Evolutionary conservation across 371 early-diverging fungal species (phyloP).

Genomic region (Haplosporangium sp.): DNA sequence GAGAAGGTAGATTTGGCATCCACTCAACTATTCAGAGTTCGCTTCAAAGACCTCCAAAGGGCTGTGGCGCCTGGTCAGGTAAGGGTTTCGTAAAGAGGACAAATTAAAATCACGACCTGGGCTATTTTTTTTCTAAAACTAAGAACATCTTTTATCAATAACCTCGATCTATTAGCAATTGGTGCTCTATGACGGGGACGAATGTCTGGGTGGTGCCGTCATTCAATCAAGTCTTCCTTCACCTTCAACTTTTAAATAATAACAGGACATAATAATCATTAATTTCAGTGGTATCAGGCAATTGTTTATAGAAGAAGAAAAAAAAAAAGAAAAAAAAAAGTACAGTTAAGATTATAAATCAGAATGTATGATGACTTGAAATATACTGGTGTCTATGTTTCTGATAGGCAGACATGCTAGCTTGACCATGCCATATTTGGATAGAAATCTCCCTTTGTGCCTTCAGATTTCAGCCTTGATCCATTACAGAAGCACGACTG

Average conservation of each 20-base stretch:
- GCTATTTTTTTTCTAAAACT: not conserved
- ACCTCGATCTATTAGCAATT: conserved; percentile 56
- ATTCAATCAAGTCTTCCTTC: conserved; percentile 44
- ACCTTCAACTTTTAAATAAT: not conserved
- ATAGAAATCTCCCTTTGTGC: not conserved
- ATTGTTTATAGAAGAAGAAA: not conserved
- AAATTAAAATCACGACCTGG: too few relatives aligned
- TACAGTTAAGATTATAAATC: not conserved
- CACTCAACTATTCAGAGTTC: conserved; percentile 38
- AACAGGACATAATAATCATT: not conserved
- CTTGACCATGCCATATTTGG: conserved; percentile 19
- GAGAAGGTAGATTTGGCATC: conserved; percentile 1
- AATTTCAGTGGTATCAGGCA: not conserved
- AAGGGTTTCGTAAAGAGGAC: conserved; percentile 5
- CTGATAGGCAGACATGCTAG: not conserved
- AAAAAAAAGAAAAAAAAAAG: not conserved
- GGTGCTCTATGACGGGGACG: conserved; percentile 65
- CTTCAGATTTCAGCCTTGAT: conserved; percentile 29
- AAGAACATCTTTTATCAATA: not conserved
- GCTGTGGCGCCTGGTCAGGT: conserved; percentile 75
- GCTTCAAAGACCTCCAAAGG: conserved; percentile 62
- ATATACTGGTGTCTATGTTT: not conserved
- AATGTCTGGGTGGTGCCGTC: conserved; percentile 68
- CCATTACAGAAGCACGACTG: conserved; percentile 51
- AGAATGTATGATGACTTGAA: not conserved